These are phyloP conservation scores for Mimosa bimucronata DNA, from an alignment of 306 rosid species.

Conservation along the genomic window DNA sequence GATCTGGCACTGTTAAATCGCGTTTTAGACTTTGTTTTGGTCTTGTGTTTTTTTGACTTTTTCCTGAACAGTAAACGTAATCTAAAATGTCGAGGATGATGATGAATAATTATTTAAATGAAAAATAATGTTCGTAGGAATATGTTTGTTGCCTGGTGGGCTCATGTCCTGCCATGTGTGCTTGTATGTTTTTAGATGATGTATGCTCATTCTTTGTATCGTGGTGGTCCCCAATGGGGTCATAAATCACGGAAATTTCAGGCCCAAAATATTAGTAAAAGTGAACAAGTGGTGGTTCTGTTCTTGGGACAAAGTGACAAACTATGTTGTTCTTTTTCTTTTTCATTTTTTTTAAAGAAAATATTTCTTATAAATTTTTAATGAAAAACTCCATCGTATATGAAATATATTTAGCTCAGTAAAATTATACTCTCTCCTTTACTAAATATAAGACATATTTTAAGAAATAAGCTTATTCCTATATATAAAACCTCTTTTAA, in stretches of 20 bases:
- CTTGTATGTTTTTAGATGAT: slow-evolving; percentile 4
- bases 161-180: slow-evolving; percentile 47
- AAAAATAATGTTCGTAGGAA: neutral
- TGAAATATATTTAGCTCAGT: too few species aligned
- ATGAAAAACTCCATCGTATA: too few species aligned
- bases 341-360: too few species aligned
- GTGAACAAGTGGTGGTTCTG: neutral
- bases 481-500: too few species aligned
- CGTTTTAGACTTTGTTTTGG: neutral
- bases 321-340: neutral
- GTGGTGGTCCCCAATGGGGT: slow-evolving; percentile 20
- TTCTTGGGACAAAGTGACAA: neutral
- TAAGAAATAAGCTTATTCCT: too few species aligned
- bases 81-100: neutral
- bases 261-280: neutral
- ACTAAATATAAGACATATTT: too few species aligned
- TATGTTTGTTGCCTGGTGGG: neutral
- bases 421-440: too few species aligned
- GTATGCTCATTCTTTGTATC: neutral
- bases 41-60: neutral
- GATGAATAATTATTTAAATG: neutral
- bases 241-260: neutral
- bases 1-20: neutral
- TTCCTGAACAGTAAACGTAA: neutral
- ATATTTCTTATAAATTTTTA: too few species aligned